These are phyloP conservation scores for Groenewaldozyma sp. DNA, from an alignment of 1,139 yeast species.

Conservation along the genomic window DNA sequence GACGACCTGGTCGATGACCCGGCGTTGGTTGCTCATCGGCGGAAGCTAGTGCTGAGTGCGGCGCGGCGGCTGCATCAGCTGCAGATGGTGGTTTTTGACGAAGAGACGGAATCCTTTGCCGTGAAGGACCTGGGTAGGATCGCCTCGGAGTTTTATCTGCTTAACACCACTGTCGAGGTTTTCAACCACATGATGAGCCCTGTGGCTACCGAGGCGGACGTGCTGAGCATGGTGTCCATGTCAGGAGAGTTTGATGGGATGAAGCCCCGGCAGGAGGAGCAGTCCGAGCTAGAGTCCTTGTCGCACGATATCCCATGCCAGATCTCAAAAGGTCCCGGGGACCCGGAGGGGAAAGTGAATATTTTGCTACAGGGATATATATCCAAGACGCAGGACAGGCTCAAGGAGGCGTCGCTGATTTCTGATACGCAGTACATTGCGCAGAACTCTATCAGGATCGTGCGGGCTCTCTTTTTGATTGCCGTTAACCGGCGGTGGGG, in stretches of 20 bases:
- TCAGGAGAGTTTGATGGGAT: constrained; percentile 91
- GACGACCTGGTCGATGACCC: constrained; percentile 79
- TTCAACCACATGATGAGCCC: constrained; percentile 83
- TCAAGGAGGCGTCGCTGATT: constrained; percentile 64
- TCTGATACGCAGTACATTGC: constrained; percentile 93
- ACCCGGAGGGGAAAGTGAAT: constrained; percentile 80
- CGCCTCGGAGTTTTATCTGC: constrained; percentile 85
- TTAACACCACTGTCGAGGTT: constrained; percentile 78
- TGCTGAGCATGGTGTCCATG: constrained; percentile 80
- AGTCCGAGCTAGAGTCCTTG: constrained; percentile 56
- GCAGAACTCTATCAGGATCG: constrained; percentile 87
- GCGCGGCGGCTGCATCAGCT: constrained; percentile 73
- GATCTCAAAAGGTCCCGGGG: constrained; percentile 59
- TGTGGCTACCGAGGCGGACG: constrained; percentile 84
- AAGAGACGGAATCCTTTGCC: constrained; percentile 61
- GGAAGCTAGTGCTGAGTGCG: constrained; percentile 66
- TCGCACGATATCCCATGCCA: constrained; percentile 60
- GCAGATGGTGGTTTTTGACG: constrained; percentile 93
- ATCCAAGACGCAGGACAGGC: constrained; percentile 45
- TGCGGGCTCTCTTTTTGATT: constrained; percentile 80
- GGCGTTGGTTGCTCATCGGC: constrained; percentile 57
- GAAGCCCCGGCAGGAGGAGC: constrained; percentile 82
- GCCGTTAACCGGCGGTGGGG: constrained; percentile 93
- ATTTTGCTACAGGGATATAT: constrained; percentile 80
- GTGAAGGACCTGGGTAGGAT: constrained; percentile 89